Evolutionary conservation across 208 protist genomes (phyloP).

Genomic region (Herpetomonas samuelpessoai): DNA sequence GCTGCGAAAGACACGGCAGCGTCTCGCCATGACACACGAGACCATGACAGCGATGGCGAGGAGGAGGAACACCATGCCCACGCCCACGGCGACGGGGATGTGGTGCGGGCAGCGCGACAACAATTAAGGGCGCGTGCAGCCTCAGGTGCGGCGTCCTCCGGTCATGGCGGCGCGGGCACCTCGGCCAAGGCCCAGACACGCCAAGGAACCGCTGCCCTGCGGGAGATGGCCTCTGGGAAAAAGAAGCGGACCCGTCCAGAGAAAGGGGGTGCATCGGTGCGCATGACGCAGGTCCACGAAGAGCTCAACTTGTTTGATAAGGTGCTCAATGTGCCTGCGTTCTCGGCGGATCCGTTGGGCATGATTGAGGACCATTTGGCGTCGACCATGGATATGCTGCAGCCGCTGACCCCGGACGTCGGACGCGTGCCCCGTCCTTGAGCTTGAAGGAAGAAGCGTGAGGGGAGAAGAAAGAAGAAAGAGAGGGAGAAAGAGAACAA

Average conservation of each 20-base stretch:
- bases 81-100: too few species aligned
- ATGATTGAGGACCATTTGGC: slow-evolving; percentile 58
- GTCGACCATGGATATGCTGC: slow-evolving; percentile 53
- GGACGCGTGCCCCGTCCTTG: slow-evolving; percentile 21
- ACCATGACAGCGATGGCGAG: too few species aligned
- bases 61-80: too few species aligned
- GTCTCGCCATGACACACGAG: too few species aligned
- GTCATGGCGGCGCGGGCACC: too few species aligned
- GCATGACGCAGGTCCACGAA: slow-evolving; percentile 43
- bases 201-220: too few species aligned
- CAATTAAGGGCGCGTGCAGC: too few species aligned
- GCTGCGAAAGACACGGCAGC: too few species aligned
- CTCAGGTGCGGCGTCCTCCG: too few species aligned
- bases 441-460: background rate
- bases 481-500: slow-evolving; percentile 1
- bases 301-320: slow-evolving; percentile 65
- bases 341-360: slow-evolving; percentile 53
- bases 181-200: too few species aligned
- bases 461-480: background rate
- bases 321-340: slow-evolving; percentile 39
- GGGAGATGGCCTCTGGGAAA: too few species aligned
- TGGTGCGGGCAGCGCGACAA: too few species aligned
- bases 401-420: slow-evolving; percentile 74
- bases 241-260: background rate
- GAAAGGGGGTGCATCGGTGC: slow-evolving; percentile 30